Evolutionary conservation across 23 red algal species (phyloP).

Genomic region (Gracilaria vermiculophylla): DNA sequence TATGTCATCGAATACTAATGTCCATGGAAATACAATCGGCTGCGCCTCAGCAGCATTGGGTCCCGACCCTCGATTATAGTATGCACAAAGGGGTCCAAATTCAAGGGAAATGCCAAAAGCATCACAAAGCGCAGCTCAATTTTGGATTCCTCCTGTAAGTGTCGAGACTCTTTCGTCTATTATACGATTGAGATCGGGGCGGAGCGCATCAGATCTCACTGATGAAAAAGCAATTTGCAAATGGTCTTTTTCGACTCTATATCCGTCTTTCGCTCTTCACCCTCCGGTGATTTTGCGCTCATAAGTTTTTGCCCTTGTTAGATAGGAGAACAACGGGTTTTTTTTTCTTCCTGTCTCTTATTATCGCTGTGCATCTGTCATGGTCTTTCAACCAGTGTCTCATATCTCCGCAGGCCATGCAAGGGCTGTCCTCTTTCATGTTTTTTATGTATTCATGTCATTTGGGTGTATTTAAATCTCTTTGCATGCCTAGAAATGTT

Average conservation of each 20-base stretch:
- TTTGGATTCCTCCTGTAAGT: conserved; percentile 17
- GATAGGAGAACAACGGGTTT: neutral
- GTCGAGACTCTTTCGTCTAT: conserved; percentile 21
- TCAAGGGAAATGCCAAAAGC: neutral
- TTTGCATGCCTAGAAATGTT: no score
- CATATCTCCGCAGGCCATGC: neutral
- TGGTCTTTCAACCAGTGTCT: neutral
- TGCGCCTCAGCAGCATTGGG: neutral
- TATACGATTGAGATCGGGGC: conserved; percentile 10
- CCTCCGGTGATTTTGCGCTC: no score
- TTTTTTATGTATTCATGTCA: neutral
- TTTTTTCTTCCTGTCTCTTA: neutral
- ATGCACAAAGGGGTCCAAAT: neutral
- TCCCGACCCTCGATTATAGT: conserved; percentile 17
- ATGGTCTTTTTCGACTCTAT: neutral
- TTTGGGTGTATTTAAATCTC: no score
- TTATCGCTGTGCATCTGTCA: neutral
- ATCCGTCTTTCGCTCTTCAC: neutral
- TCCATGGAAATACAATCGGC: conserved; percentile 16
- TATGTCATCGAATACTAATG: neutral
- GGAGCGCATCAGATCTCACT: conserved; percentile 27
- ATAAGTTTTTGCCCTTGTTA: neutral
- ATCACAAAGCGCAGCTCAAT: conserved; percentile 21
- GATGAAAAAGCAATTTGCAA: conserved; percentile 36
- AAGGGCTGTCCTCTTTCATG: neutral